Percentiles rank a stretch among this genome's conserved stretches.
Conservation (phyloP, 768 basidiomycete genomes). For the Cyathus striatus region DNA sequence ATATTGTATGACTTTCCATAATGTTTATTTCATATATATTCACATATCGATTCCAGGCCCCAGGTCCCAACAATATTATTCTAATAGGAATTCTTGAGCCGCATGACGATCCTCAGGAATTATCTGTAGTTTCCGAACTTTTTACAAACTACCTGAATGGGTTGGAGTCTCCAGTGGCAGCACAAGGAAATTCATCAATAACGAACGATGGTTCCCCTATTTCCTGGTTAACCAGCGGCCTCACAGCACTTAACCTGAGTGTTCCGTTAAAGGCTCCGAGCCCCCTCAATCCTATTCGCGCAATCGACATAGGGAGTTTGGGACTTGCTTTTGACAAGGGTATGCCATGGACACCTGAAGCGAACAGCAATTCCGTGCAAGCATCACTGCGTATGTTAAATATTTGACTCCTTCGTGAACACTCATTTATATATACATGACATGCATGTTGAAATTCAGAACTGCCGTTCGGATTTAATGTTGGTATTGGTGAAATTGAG, state of each 20-base stretch:
- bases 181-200: constrained; percentile 52
- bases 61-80: constrained; percentile 53
- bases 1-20: constrained; percentile 35
- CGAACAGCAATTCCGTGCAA: constrained; percentile 52
- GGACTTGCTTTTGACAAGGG: constrained; percentile 49
- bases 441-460: constrained; percentile 25
- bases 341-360: constrained; percentile 53
- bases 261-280: constrained; percentile 53
- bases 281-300: constrained; percentile 58
- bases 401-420: too few relatives aligned
- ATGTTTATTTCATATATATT: too few relatives aligned
- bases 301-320: constrained; percentile 59
- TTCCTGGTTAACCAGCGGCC: constrained; percentile 62
- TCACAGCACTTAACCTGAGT: constrained; percentile 49
- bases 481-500: constrained; percentile 54
- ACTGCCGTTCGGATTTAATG: constrained; percentile 66
- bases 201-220: constrained; percentile 52
- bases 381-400: constrained; percentile 46
- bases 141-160: constrained; percentile 74
- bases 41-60: constrained; percentile 37
- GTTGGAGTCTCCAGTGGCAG: constrained; percentile 50
- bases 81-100: constrained; percentile 52
- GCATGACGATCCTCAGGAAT: constrained; percentile 39
- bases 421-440: not conserved
- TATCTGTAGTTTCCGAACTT: constrained; percentile 50